A percentile compares a stretch with the other conserved stretches of the same genome.
Evolutionary conservation across 257 asterid species (phyloP).

Genomic region (Solanum rostratum): DNA sequence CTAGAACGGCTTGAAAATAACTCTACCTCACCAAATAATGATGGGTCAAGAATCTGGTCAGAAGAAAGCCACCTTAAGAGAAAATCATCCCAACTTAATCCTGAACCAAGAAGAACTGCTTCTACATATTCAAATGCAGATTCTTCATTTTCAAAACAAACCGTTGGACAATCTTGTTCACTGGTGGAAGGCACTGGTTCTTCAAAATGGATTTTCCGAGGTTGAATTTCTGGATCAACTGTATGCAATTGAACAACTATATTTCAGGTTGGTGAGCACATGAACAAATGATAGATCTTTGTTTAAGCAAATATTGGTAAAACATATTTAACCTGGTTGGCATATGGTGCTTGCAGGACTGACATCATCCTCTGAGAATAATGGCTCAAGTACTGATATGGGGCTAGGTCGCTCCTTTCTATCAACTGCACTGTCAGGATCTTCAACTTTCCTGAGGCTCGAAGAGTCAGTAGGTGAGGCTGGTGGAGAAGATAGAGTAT

Average conservation of each 20-base stretch:
- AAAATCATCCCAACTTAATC: conserved; percentile 86
- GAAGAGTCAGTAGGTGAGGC: conserved; percentile 29
- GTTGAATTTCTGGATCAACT: conserved; percentile 60
- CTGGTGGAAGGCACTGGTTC: conserved; percentile 27
- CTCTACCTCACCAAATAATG: conserved; percentile 83
- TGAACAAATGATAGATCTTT: background rate
- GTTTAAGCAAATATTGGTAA: background rate
- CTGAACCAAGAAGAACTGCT: conserved; percentile 95
- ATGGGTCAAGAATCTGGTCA: conserved; percentile 54
- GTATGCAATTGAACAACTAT: conserved; percentile 7
- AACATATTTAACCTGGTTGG: conserved; percentile 48
- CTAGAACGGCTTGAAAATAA: conserved; percentile 63
- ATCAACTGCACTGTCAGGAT: conserved; percentile 24
- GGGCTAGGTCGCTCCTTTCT: conserved; percentile 82
- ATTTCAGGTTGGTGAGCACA: conserved; percentile 9
- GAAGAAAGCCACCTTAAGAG: conserved; percentile 62
- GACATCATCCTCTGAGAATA: conserved; percentile 59
- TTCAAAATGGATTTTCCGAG: conserved; percentile 60
- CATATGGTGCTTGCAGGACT: conserved; percentile 65
- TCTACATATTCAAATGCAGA: conserved; percentile 98
- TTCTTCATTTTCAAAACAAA: conserved; percentile 69
- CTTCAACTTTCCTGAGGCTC: conserved; percentile 28
- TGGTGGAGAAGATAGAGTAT: conserved; percentile 24
- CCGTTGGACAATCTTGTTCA: conserved; percentile 47
- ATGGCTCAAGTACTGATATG: conserved; percentile 78